A percentile compares a stretch with the other conserved stretches of the same genome.
Conservation (phyloP, 768 basidiomycete species). For the Boletus pseudo-olivaceus region DNA sequence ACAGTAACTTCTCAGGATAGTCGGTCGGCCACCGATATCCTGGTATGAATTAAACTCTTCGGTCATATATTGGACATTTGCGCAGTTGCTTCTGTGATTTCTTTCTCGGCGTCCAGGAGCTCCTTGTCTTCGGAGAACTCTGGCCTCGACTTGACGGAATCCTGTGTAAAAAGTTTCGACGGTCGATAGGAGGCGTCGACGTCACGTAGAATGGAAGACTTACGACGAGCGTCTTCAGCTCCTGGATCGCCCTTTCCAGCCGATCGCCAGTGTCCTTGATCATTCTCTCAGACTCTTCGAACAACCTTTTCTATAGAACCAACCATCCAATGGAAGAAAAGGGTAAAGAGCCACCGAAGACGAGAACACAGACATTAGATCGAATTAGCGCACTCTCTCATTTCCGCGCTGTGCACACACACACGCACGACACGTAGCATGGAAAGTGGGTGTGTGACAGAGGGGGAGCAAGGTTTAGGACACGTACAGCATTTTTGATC, state of each 20-base stretch:
- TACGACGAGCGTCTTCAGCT: slow-evolving; percentile 67
- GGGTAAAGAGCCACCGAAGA: slow-evolving; percentile 14
- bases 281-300: slow-evolving; percentile 82
- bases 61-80: slow-evolving; percentile 28
- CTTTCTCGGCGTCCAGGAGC: slow-evolving; percentile 55
- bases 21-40: slow-evolving; percentile 10
- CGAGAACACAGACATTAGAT: slow-evolving; percentile 10
- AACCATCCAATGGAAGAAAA: slow-evolving; percentile 1
- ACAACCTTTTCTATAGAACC: slow-evolving; percentile 51
- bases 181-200: slow-evolving; percentile 12
- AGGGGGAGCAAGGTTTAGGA: slow-evolving; percentile 7
- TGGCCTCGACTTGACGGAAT: slow-evolving; percentile 26
- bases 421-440: slow-evolving; percentile 17
- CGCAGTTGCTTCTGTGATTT: slow-evolving; percentile 48
- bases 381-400: slow-evolving; percentile 25
- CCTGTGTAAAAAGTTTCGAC: slow-evolving; percentile 19
- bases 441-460: slow-evolving; percentile 4
- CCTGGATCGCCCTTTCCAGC: slow-evolving; percentile 58
- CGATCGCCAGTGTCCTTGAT: slow-evolving; percentile 61
- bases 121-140: slow-evolving; percentile 35
- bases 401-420: slow-evolving; percentile 29
- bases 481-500: slow-evolving; percentile 66
- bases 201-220: slow-evolving; percentile 35
- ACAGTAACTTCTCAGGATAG: slow-evolving; percentile 20
- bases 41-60: slow-evolving; percentile 16